Evolutionary conservation across 805 yeast species (phyloP), one percentile per base, ranked within the genome.

Genomic region (Hanseniaspora mollemarum): DNA sequence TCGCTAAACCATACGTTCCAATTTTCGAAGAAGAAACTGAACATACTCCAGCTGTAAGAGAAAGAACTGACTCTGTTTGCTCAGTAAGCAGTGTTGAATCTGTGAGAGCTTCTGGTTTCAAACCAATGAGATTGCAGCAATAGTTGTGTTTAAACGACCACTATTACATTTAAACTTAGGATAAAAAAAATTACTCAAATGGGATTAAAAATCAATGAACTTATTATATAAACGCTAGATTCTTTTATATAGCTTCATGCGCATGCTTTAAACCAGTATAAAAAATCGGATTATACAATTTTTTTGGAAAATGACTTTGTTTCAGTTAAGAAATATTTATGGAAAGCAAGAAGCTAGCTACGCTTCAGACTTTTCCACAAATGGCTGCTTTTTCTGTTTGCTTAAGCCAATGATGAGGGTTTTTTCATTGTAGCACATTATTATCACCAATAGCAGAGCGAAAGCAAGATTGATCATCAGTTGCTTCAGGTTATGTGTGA

Each of bases 1-100:
- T 43, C n/a, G 39, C 40, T 25, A 25, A 43, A 49, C 40, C 53
- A 28, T 49, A 19, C 28, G 49, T 49, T 38, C 53, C 53, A 42
- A 7, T 4, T 6, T 22, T 39, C 10, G 38, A 29, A 3, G 38
- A 46, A 37, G 38, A 46, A 39, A n/a, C n/a, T n/a, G 22, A 46
- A 38, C 31, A 13, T 19, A n/a, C 3, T 15, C 22, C 32, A n/a
- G 31, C 12, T 16, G 19, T 1, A 12, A 40, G 46, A 48, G 40
- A 35, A 21, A 40, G 46, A 48, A 19, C 46, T 8, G 52, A 48
- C 41, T 48, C 52, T 35, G 52, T 48, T 15, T 40, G 28, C 16
- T 48, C 52, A 5, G 19, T 28, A 15, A 13, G 28, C 26, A 39
- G 44, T 21, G 29, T 16, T 19, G 31, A 35, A 31, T 24, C 51